Base-by-base conservation (phyloP, 140 eudicot genomes). In the Erigeron philadelphicus region DNA sequence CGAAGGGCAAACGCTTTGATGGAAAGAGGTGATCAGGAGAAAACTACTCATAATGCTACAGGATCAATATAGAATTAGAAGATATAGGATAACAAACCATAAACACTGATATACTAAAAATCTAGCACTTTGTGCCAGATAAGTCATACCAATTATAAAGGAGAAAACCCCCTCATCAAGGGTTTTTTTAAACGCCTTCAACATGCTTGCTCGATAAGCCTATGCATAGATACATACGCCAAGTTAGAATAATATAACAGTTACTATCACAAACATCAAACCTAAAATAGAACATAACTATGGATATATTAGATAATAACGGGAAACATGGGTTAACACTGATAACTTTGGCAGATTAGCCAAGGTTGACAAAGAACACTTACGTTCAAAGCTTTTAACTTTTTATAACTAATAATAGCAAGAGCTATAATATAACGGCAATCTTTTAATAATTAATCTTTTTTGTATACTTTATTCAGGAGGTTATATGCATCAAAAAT, bases 171-270 rank as follows among this genome's bases (percentile, higher is more conserved):
- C 96, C 68, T 89, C 98, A 67, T 89, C 98, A 76, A 93, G 94
- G 86, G 98, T 89, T 94, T 89, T 93, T 75, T 82, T 93, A 58
- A 93, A 93, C 60, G 98, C 98, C 88, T 93, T 93, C 88, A 93
- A 70, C 98, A 93, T 93, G 95, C 98, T 93, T 77, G 95, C 79
- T 64, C 98, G 89, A 75, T 93, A 93, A 78, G 98, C 96, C 98
- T 93, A 79, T 23, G 58, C 45, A 70, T 21, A 84, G 12, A 74
- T 15, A 64, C 49, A 72, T 4, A 72, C 8, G 57, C 54, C 49
- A 38, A 72, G 19, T 69, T 61, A 81, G 78, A 74, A 72, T 18
- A 38, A 68, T 40, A 74, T 13, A 76, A 35, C 60, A 2, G 18
- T 45, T 67, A 25, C 16, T 23, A 72, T 35, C 68, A 41, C 40